phyloP scores from a whole-genome alignment of 2,329 filamentous ascomycete species.

The Colletotrichum destructivum region DNA sequence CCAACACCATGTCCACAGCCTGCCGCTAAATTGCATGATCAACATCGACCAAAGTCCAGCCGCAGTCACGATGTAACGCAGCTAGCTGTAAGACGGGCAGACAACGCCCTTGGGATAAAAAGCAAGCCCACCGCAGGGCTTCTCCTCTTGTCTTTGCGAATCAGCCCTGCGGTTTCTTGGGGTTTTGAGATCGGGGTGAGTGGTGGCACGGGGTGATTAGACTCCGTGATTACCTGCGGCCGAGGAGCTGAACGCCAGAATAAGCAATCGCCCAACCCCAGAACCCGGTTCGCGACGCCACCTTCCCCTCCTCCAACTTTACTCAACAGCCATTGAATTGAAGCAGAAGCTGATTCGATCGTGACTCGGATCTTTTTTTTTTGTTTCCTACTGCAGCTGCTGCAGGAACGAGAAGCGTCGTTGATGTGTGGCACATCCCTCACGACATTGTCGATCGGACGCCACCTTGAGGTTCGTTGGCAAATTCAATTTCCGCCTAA shows the following conservation, averaged over 20 bases:
- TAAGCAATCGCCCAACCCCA: conserved; percentile 22
- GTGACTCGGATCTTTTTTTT: background rate
- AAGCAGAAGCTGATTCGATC: background rate
- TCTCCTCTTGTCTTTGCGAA: background rate
- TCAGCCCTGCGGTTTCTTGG: conserved; percentile 7
- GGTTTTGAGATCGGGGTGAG: background rate
- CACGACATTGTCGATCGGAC: conserved; percentile 10
- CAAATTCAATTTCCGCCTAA: conserved; percentile 13
- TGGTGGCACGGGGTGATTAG: conserved; percentile 13
- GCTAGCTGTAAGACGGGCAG: background rate
- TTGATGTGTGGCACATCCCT: background rate
- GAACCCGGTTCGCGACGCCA: conserved; percentile 22
- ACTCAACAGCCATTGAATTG: conserved; percentile 1
- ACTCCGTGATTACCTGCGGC: conserved; percentile 28
- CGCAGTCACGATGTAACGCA: background rate
- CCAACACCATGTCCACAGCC: background rate
- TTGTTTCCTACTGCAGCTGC: background rate
- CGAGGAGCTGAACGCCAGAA: conserved; percentile 6
- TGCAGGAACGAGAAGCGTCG: conserved; percentile 7
- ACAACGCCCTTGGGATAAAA: background rate
- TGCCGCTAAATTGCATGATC: conserved; percentile 13
- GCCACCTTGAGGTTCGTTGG: conserved; percentile 9
- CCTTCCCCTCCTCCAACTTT: background rate
- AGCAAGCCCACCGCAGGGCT: background rate
- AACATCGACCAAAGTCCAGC: background rate